Evolutionary conservation across 306 rosid genomes (phyloP).

Genomic region (Canavalia ensiformis): DNA sequence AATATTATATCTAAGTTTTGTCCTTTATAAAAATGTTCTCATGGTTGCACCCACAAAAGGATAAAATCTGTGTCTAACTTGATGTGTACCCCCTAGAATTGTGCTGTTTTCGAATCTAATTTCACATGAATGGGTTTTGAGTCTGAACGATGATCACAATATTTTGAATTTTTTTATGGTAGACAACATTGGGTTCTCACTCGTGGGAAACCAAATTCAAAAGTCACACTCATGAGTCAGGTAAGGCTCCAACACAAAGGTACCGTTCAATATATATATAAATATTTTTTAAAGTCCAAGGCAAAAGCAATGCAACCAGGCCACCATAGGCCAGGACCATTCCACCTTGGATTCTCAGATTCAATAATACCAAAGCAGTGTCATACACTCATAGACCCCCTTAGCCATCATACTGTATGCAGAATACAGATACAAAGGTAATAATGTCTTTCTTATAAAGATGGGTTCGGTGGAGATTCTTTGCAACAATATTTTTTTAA

Average conservation of each 20-base stretch:
- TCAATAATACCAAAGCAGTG: slow-evolving; percentile 17
- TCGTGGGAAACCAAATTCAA: neutral
- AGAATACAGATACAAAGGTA: slow-evolving; percentile 21
- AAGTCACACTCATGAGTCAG: slow-evolving; percentile 13
- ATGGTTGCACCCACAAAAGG: neutral
- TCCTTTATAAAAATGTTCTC: neutral
- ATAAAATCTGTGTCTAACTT: neutral
- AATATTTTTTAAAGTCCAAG: neutral
- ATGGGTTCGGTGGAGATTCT: slow-evolving; percentile 26
- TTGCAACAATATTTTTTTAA: neutral
- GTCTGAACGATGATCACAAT: neutral
- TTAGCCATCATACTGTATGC: neutral
- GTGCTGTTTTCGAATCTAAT: neutral
- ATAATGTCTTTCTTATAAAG: slow-evolving; percentile 8
- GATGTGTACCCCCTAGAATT: neutral
- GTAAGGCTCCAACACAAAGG: slow-evolving; percentile 18
- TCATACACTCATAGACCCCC: slow-evolving; percentile 25
- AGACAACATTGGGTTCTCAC: neutral
- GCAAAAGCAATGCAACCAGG: slow-evolving; percentile 35
- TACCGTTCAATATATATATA: neutral
- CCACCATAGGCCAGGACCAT: neutral
- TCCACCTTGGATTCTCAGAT: slow-evolving; percentile 45
- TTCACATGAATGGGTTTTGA: neutral
- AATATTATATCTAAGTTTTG: too few species aligned
- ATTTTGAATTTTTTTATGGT: neutral